Percentiles rank a stretch among this genome's conserved stretches.
Conservation (phyloP, 805 yeast genomes). For the Lachancea mirantina region DNA sequence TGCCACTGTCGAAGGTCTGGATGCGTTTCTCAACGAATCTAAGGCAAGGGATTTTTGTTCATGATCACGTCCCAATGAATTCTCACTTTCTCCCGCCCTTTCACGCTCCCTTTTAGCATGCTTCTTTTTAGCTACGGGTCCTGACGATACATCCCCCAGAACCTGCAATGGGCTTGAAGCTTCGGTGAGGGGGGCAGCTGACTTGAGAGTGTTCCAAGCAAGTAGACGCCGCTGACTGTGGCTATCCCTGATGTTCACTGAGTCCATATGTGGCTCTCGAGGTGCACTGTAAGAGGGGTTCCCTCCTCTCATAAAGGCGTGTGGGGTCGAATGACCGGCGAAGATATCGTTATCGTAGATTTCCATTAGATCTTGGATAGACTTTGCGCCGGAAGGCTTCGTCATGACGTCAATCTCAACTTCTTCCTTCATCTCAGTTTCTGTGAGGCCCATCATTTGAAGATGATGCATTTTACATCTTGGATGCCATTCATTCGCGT, state of each 20-base stretch:
- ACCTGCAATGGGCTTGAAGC: constrained; percentile 20
- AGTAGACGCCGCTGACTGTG: constrained; percentile 7
- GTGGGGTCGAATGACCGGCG: constrained; percentile 11
- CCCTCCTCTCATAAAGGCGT: no score
- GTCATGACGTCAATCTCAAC: constrained; percentile 57
- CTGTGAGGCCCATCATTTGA: constrained; percentile 98
- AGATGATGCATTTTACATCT: constrained; percentile 88
- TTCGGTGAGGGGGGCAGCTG: constrained; percentile 21
- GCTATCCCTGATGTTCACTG: not conserved
- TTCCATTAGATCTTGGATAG: constrained; percentile 56
- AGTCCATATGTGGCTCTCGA: no score
- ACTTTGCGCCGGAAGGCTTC: constrained; percentile 23
- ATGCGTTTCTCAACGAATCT: constrained; percentile 21
- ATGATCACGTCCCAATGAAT: not conserved
- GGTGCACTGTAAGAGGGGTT: no score
- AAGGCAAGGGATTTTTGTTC: constrained; percentile 19
- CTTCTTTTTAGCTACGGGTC: constrained; percentile 1
- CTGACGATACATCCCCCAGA: constrained; percentile 17
- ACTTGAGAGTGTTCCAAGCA: constrained; percentile 24
- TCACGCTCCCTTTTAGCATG: constrained; percentile 2
- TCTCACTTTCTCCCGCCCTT: not conserved
- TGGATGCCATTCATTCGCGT: constrained; percentile 70
- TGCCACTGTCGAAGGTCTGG: constrained; percentile 21
- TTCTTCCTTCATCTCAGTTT: constrained; percentile 64
- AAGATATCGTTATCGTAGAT: constrained; percentile 59